phyloP scores from a whole-genome alignment of 1,284 basidiomycete species.

The Xerocomus nothofagi region DNA sequence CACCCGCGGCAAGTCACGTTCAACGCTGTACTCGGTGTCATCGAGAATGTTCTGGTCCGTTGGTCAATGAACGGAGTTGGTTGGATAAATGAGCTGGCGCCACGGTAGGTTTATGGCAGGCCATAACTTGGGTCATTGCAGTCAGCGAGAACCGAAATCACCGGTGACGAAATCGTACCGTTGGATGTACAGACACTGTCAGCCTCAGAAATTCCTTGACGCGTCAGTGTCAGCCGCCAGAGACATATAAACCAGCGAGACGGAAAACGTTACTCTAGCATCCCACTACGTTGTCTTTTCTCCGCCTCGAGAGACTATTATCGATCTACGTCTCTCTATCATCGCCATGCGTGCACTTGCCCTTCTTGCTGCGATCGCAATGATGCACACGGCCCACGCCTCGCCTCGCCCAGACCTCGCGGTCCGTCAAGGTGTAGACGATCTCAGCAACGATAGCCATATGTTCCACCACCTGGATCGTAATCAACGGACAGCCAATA shows the following conservation, averaged over 20 bases:
- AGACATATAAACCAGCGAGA: constrained; percentile 20
- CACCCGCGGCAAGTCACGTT: background rate
- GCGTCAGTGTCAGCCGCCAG: constrained; percentile 26
- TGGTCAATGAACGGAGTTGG: constrained; percentile 8
- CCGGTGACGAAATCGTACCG: background rate
- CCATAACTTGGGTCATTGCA: background rate
- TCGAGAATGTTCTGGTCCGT: background rate
- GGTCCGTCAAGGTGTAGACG: constrained; percentile 14
- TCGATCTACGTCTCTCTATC: constrained; percentile 15
- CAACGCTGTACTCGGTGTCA: constrained; percentile 2
- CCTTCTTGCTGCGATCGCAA: constrained; percentile 29
- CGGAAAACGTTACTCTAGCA: background rate
- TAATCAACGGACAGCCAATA: constrained; percentile 28
- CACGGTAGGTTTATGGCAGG: background rate
- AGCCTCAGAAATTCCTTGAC: constrained; percentile 12
- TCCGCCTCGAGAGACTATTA: constrained; percentile 3
- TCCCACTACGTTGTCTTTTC: background rate
- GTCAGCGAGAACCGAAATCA: background rate
- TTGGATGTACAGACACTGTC: constrained; percentile 4
- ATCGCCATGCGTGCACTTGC: constrained; percentile 26
- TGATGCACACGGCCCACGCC: constrained; percentile 22
- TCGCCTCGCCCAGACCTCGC: constrained; percentile 27
- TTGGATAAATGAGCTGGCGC: background rate
- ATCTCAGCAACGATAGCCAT: constrained; percentile 25
- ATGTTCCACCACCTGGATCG: constrained; percentile 35